These are phyloP conservation scores for Skeletonema marinoi DNA, from an alignment of 108 stramenopile species.

Conservation along the genomic window DNA sequence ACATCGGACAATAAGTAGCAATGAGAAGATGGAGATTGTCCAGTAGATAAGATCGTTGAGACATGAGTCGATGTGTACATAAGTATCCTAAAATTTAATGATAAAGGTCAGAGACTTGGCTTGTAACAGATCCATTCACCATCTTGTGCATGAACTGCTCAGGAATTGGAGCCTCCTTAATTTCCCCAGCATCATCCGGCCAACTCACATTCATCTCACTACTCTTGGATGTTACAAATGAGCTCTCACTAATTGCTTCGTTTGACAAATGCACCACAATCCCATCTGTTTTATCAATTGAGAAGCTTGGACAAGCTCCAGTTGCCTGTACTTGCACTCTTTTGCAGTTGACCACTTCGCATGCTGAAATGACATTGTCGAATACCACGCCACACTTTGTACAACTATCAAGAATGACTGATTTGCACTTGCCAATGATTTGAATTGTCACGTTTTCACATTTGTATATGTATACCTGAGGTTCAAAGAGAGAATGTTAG, in stretches of 20 bases:
- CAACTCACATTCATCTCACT: slow-evolving; percentile 96
- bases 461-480: slow-evolving; percentile 80
- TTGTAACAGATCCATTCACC: slow-evolving; percentile 58
- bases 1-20: too few species aligned
- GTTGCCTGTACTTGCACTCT: slow-evolving; percentile 83
- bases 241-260: slow-evolving; percentile 63
- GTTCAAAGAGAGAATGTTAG: not conserved
- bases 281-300: slow-evolving; percentile 98
- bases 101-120: slow-evolving; percentile 92
- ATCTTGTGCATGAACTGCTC: slow-evolving; percentile 95
- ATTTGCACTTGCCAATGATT: slow-evolving; percentile 94
- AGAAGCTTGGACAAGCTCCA: slow-evolving; percentile 87
- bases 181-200: slow-evolving; percentile 85
- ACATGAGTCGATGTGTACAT: not conserved
- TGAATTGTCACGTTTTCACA: slow-evolving; percentile 90
- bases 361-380: slow-evolving; percentile 85
- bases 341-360: slow-evolving; percentile 96
- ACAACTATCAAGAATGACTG: slow-evolving; percentile 88
- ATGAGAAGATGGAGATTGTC: not conserved
- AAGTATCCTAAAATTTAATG: slow-evolving; percentile 45
- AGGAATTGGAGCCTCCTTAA: slow-evolving; percentile 96
- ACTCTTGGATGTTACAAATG: slow-evolving; percentile 90
- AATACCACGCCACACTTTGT: slow-evolving; percentile 83
- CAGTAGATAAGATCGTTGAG: too few species aligned
- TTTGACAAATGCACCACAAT: slow-evolving; percentile 85